These are phyloP conservation scores for Penicillium sp. DNA, from an alignment of 2,329 filamentous ascomycete genomes.

Conservation along the genomic window DNA sequence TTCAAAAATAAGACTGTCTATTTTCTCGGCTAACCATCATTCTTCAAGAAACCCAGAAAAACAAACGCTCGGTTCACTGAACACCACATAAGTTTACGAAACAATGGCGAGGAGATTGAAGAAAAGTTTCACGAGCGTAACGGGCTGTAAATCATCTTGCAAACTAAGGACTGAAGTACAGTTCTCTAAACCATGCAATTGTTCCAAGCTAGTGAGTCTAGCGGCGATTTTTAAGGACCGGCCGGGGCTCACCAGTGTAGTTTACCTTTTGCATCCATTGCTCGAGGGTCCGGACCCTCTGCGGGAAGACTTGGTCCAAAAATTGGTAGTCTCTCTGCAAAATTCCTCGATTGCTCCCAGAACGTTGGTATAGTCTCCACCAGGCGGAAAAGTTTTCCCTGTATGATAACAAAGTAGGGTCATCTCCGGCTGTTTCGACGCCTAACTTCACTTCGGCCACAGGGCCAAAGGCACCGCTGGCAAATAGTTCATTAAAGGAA, in stretches of 20 bases:
- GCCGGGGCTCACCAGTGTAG: not conserved
- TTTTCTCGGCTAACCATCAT: too few species aligned
- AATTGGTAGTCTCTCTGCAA: not conserved
- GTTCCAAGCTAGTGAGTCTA: not conserved
- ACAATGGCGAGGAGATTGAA: too few species aligned
- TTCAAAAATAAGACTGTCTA: too few species aligned
- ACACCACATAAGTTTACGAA: too few species aligned
- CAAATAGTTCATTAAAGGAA: slow-evolving; percentile 1
- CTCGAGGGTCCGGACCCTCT: not conserved
- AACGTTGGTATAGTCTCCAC: not conserved
- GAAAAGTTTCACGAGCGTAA: too few species aligned
- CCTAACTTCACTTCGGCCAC: not conserved
- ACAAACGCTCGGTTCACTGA: too few species aligned
- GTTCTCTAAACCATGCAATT: too few species aligned
- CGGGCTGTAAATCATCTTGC: too few species aligned
- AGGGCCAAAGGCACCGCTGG: not conserved
- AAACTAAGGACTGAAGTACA: too few species aligned
- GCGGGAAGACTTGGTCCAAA: not conserved
- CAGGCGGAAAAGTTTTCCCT: slow-evolving; percentile 7
- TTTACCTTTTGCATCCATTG: slow-evolving; percentile 1
- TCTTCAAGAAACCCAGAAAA: too few species aligned
- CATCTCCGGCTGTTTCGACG: not conserved
- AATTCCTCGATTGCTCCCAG: not conserved
- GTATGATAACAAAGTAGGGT: not conserved
- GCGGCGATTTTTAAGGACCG: not conserved